These are phyloP conservation scores for Plectosphaerella sp. DNA, from an alignment of 2,329 filamentous ascomycete genomes.

Conservation along the genomic window DNA sequence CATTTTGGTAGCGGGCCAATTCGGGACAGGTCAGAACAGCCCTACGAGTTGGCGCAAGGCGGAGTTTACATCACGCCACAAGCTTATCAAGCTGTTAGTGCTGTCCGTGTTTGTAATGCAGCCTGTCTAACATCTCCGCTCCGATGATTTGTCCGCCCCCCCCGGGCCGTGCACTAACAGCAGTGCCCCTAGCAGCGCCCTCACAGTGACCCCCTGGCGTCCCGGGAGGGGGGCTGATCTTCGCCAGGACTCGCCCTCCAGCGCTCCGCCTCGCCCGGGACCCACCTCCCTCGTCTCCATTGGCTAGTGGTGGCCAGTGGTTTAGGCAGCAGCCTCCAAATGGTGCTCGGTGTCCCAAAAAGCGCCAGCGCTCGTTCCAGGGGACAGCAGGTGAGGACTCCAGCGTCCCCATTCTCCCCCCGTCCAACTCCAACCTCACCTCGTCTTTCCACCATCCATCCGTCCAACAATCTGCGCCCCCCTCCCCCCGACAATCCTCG, in stretches of 20 bases:
- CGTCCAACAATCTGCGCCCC: background rate
- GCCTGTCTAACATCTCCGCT: background rate
- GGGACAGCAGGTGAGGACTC: background rate
- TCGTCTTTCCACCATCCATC: background rate
- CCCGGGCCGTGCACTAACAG: background rate
- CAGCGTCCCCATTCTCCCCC: background rate
- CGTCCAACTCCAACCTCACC: background rate
- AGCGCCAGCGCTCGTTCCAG: background rate
- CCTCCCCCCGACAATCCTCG: background rate
- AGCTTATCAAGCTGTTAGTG: background rate
- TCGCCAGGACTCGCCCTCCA: background rate
- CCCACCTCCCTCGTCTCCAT: background rate
- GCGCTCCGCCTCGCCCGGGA: background rate
- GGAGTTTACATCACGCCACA: background rate
- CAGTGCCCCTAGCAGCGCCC: background rate
- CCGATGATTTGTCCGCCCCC: background rate
- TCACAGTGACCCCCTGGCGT: too few relatives aligned
- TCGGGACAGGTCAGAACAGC: background rate
- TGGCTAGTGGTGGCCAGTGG: background rate
- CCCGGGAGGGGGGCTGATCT: too few relatives aligned
- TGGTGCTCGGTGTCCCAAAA: background rate
- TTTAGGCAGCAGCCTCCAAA: constrained; percentile 3
- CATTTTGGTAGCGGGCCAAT: background rate
- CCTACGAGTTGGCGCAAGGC: background rate
- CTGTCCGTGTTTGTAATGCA: background rate